phyloP scores from a whole-genome alignment of 2,329 filamentous ascomycete genomes.

The Botrytis tulipae region DNA sequence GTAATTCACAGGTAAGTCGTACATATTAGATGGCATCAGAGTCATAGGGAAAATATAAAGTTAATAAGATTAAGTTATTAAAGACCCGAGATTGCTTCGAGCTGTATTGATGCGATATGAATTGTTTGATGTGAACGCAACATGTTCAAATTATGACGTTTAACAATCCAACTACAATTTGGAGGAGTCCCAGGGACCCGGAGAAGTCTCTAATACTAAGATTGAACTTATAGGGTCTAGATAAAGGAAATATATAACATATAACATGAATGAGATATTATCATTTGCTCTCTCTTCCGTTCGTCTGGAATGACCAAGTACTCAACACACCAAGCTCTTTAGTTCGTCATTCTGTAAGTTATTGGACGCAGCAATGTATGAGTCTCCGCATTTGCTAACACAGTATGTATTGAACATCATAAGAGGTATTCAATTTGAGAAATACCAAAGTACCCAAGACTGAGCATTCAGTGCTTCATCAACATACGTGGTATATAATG shows the following conservation, averaged over 20 bases:
- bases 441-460: neutral
- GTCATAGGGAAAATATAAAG: neutral
- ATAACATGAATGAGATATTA: neutral
- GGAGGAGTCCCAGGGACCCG: fast-evolving
- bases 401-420: neutral
- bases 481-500: neutral
- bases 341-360: neutral
- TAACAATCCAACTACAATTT: neutral
- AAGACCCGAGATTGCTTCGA: neutral
- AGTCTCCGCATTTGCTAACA: neutral
- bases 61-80: neutral
- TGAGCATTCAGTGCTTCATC: neutral
- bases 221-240: neutral
- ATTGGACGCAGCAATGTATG: fast-evolving
- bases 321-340: neutral
- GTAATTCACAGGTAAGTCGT: neutral
- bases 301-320: neutral
- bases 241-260: neutral
- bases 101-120: neutral
- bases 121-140: neutral
- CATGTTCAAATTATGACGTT: neutral
- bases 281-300: neutral
- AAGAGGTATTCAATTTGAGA: neutral
- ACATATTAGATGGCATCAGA: neutral
- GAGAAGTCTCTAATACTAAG: neutral